phyloP scores from a whole-genome alignment of 1,284 basidiomycete species.

The Ceratobasidium sp. region DNA sequence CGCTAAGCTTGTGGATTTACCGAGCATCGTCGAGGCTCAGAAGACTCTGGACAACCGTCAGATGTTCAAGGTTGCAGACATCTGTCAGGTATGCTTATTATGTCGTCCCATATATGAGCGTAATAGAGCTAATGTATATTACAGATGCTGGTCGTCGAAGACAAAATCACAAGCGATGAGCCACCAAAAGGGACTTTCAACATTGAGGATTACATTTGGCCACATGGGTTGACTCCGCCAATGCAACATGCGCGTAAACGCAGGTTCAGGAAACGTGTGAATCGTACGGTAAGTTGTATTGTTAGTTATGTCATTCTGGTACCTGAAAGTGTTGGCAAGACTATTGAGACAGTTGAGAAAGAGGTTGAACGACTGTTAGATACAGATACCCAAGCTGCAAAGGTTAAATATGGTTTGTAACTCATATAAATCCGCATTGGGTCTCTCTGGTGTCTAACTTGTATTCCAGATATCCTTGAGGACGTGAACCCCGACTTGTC shows the following conservation, averaged over 20 bases:
- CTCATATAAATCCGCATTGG: background rate
- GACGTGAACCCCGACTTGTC: constrained; percentile 89
- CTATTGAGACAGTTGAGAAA: constrained; percentile 97
- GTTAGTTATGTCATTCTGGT: background rate
- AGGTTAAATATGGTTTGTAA: constrained; percentile 79
- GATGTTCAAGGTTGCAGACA: constrained; percentile 98
- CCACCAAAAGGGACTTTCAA: constrained; percentile 71
- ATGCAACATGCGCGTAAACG: constrained; percentile 92
- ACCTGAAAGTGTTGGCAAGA: constrained; percentile 59
- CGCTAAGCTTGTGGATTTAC: constrained; percentile 95
- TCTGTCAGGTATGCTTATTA: constrained; percentile 78
- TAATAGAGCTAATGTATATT: background rate
- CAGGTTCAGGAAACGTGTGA: constrained; percentile 90
- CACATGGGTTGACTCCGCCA: constrained; percentile 95
- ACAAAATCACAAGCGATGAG: constrained; percentile 76
- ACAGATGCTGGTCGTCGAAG: constrained; percentile 85
- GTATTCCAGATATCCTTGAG: constrained; percentile 72
- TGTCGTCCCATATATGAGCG: background rate
- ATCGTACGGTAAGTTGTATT: constrained; percentile 70
- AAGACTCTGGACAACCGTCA: constrained; percentile 97
- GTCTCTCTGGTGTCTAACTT: background rate
- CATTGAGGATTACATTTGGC: constrained; percentile 97
- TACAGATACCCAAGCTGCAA: constrained; percentile 83
- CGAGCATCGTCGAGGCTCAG: constrained; percentile 94
- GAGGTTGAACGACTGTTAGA: constrained; percentile 93